Evolutionary conservation across 2,329 filamentous ascomycete genomes (phyloP).

Genomic region (Ciborinia camelliae): DNA sequence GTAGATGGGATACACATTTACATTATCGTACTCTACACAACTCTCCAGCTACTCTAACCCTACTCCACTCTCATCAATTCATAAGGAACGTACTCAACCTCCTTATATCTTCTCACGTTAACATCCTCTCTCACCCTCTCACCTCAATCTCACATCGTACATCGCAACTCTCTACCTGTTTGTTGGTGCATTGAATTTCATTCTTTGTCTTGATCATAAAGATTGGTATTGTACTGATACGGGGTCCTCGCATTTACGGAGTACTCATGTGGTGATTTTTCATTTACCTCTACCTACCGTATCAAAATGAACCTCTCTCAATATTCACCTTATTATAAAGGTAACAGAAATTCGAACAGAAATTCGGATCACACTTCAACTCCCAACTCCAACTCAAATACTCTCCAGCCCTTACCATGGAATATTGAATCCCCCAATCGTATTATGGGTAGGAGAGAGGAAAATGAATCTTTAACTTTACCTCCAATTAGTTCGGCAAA

Average conservation of each 20-base stretch:
- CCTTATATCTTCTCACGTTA: not conserved
- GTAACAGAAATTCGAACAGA: slow-evolving; percentile 10
- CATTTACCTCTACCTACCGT: slow-evolving; percentile 17
- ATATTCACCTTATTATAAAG: slow-evolving; percentile 4
- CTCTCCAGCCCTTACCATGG: slow-evolving; percentile 2
- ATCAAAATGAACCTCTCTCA: slow-evolving; percentile 16
- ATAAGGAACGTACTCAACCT: not conserved
- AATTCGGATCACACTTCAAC: slow-evolving; percentile 1
- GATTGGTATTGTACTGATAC: slow-evolving; percentile 17
- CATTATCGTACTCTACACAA: no score
- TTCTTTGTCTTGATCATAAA: slow-evolving; percentile 19
- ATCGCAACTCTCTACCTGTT: no score
- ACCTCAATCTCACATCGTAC: not conserved
- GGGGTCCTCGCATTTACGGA: slow-evolving; percentile 3
- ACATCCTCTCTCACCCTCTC: not conserved
- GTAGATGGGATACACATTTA: not conserved
- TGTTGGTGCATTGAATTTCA: slow-evolving; percentile 17
- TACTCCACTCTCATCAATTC: no score
- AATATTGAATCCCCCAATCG: not conserved
- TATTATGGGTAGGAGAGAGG: not conserved
- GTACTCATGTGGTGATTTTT: slow-evolving; percentile 16
- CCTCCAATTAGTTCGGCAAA: slow-evolving; percentile 9
- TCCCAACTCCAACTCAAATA: not conserved
- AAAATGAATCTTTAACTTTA: slow-evolving; percentile 10
- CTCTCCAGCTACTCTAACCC: no score